Base-by-base conservation (phyloP, 192 early-diverging fungal species). In the Umbelopsis ramanniana region DNA sequence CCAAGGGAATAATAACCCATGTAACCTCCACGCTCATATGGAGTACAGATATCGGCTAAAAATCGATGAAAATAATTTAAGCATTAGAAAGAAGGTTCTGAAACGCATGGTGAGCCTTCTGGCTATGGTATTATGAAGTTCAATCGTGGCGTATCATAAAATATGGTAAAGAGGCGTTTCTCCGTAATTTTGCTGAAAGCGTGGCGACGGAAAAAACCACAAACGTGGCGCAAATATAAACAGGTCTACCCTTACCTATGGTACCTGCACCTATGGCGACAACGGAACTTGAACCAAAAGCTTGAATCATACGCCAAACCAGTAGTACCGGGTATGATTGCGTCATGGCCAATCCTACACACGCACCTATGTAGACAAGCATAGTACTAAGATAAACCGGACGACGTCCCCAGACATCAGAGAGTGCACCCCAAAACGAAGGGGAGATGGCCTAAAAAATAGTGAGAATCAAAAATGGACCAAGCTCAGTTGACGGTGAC, bases 241-340 rank as follows among this genome's bases (percentile, higher is more conserved):
- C 29, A 2, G 29, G 29, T 29, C 40, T 66, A 68, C 29, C 1
- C 69, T 60, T 72, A 63, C 73, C 70, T 53, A 82, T 75, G 4
- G 80, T 75, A 2, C 80, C 80, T 4, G 80, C 66, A 3, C 80
- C 80, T 7, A 77, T 75, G 3, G 72, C 72, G 19, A 78, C 52
- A 2, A 82, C 76, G 6, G 80, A 74, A 29, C 76, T 78, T 46
- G 73, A 33, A 15, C 80, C 76, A 50, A 57, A 72, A 1, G 76
- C 72, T 57, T 82, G 80, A 43, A 78, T 26, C 21, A 75, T 52
- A 15, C 80, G 79, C 40, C 68, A 71, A 17, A 45, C 69, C 4
- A 82, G 38, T 14, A 82, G 45, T 23, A 70, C 26, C 22, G 26
- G 47, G 33, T 78, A 74, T 21, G 26, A 72, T 21, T 68, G 26